A percentile compares a stretch with the other conserved stretches of the same genome.
These are phyloP conservation scores for Arctium lappa DNA, from an alignment of 129 eudicot genomes.

Conservation along the genomic window DNA sequence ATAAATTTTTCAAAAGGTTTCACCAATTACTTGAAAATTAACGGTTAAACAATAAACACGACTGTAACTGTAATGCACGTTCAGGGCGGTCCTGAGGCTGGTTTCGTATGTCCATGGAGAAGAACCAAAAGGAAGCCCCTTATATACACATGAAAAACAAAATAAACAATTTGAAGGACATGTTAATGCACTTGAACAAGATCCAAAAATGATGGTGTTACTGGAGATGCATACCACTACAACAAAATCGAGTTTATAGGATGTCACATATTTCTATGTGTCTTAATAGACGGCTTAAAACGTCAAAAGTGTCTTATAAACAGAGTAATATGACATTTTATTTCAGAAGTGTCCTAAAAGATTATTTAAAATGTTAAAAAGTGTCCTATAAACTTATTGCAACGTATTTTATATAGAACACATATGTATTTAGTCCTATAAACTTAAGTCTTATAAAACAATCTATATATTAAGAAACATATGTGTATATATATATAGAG, in stretches of 20 bases:
- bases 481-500: no score
- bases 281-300: background rate
- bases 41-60: background rate
- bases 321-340: no score
- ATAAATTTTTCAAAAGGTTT: background rate
- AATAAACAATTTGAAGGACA: no score
- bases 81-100: no score
- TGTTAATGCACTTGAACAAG: background rate
- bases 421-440: background rate
- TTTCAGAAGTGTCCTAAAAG: background rate
- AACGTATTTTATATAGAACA: background rate
- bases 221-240: background rate
- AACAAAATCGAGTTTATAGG: background rate
- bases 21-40: background rate
- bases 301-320: no score
- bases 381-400: background rate
- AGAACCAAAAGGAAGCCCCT: no score
- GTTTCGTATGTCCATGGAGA: no score
- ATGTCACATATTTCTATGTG: background rate
- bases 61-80: background rate
- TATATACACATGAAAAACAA: no score
- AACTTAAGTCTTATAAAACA: background rate
- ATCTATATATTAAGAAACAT: no score
- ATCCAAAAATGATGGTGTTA: background rate
- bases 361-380: no score